A percentile compares a stretch with the other conserved stretches of the same genome.
Evolutionary conservation across 306 rosid genomes (phyloP).

Genomic region (Acacia confusa): DNA sequence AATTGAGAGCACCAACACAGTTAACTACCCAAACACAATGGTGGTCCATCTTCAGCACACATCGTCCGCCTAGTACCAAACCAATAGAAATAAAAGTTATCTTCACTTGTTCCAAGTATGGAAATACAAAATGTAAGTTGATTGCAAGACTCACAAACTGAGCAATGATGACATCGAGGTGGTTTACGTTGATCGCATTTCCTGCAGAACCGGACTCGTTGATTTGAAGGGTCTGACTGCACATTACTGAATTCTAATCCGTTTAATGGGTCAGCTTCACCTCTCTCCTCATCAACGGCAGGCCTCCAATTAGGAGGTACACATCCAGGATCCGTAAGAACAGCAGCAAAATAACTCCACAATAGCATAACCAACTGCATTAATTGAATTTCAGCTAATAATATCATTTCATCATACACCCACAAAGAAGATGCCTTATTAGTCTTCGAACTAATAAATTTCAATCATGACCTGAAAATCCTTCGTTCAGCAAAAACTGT

Average conservation of each 20-base stretch:
- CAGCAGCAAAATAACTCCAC: conserved; percentile 97
- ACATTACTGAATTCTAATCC: conserved; percentile 53
- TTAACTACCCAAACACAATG: conserved; percentile 99
- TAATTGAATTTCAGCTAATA: conserved; percentile 30
- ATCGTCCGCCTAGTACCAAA: conserved; percentile 83
- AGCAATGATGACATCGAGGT: conserved; percentile 86
- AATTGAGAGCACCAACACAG: conserved; percentile 95
- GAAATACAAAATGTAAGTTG: background rate
- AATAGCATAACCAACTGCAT: conserved; percentile 89
- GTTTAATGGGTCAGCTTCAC: conserved; percentile 82
- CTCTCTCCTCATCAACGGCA: conserved; percentile 82
- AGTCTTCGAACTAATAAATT: background rate
- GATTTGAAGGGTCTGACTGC: conserved; percentile 50
- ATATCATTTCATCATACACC: conserved; percentile 18
- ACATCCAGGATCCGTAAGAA: conserved; percentile 90
- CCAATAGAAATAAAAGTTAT: conserved; percentile 17
- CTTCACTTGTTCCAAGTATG: conserved; percentile 1
- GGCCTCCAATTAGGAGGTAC: conserved; percentile 98
- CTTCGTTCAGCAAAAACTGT: background rate
- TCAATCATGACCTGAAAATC: background rate
- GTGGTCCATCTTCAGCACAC: conserved; percentile 99
- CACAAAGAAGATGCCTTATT: conserved; percentile 7
- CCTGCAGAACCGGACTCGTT: conserved; percentile 60
- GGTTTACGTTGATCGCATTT: conserved; percentile 80
- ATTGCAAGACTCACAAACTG: conserved; percentile 75